Base-by-base conservation (phyloP, 306 rosid genomes). In the Bauhinia variegata region DNA sequence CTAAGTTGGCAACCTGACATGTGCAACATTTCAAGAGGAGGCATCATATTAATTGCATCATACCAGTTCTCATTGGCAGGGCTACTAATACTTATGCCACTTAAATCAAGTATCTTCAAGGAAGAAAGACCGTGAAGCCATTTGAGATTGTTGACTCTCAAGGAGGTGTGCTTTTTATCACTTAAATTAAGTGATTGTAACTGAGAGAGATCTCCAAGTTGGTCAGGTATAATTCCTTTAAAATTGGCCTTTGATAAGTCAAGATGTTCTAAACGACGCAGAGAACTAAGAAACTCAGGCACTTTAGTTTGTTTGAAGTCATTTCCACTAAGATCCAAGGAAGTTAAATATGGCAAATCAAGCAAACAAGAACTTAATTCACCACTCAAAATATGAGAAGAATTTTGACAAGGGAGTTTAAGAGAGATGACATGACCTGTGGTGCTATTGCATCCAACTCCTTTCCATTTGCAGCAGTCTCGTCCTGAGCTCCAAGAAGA, bases 341-440 rank as follows among this genome's bases (percentile, higher is more conserved):
- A 61, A 53, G 54, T 76, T 11, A 76, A 16, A 37, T 23, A 44
- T 19, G 75, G 75, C 23, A 75, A 48, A 2, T 61, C 4, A 2
- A 61, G 60, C 75, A 68, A 17, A 38, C 75, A 75, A 52, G n/a
- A 30, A 13, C 2, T 46, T 16, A 76, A 46, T 3, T 10, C 16
- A 36, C 71, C 75, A 0, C 2, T 17, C 28, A 68, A 11, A 7
- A 4, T 53, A 28, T 75, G 5, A 12, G 3, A 46, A 1, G 71
- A 9, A 63, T 54, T 56, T 30, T 48, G 5, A 54, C 5, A 16
- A 0, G 0, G 13, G 56, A 76, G 75, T 62, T 76, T 33, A 62
- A 75, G 72, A 3, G 67, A 59, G 11, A 43, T 68, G 63, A 76
- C 80, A 63, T 55, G 72, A 76, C 76, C 72, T 61, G 80, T 18